A percentile compares a stretch with the other conserved stretches of the same genome.
Conservation (phyloP, 306 rosid genomes). For the Herpetospermum pedunculosum region DNA sequence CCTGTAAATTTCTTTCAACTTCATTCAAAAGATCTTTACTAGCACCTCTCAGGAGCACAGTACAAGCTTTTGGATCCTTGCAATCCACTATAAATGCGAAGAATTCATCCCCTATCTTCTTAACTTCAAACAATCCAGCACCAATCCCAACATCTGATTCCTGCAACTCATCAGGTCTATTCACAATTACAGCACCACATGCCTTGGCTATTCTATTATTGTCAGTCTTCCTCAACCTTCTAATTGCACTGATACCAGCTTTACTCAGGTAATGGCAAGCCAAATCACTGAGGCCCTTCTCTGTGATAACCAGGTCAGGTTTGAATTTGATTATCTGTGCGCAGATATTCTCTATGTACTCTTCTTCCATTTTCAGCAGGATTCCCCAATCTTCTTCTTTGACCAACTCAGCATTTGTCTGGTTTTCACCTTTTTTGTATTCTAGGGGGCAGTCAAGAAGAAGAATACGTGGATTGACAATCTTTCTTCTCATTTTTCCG, state of each 20-base stretch:
- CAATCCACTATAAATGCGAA: constrained; percentile 76
- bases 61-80: constrained; percentile 88
- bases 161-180: constrained; percentile 88
- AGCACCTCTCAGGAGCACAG: constrained; percentile 74
- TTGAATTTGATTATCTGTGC: constrained; percentile 78
- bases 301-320: constrained; percentile 84
- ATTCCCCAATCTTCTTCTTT: constrained; percentile 93
- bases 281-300: constrained; percentile 95
- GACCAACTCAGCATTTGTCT: constrained; percentile 83
- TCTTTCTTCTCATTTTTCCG: constrained; percentile 94
- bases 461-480: constrained; percentile 76
- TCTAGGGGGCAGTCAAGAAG: constrained; percentile 89
- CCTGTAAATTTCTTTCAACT: constrained; percentile 93
- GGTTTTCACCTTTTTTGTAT: constrained; percentile 93
- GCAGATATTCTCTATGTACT: constrained; percentile 74
- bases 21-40: constrained; percentile 87
- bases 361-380: constrained; percentile 79
- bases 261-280: constrained; percentile 84
- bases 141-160: constrained; percentile 92
- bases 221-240: constrained; percentile 84
- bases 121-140: constrained; percentile 88
- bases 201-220: constrained; percentile 92
- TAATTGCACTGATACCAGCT: constrained; percentile 81
- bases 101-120: constrained; percentile 86
- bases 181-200: constrained; percentile 88